Base-by-base conservation (phyloP, 2,329 filamentous ascomycete genomes). In the Epichloe amarillans region DNA sequence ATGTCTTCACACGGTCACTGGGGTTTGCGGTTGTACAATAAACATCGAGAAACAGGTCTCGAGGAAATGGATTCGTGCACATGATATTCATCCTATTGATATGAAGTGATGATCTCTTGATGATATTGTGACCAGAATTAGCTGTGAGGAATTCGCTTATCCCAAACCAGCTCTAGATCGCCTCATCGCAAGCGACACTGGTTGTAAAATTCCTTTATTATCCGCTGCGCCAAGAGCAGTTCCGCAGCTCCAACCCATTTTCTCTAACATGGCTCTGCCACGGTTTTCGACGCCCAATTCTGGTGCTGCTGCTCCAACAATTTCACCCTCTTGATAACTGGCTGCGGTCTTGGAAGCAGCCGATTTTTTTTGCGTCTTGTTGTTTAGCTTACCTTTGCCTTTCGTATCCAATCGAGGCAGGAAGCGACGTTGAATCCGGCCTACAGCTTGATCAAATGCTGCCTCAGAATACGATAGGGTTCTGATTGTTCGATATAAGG, bases 221-320 rank as follows among this genome's bases (percentile, higher is more conserved):
- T 94, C 82, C 1, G 73, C 63, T 11, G 86, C 80, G 49, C 93
- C 93, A 1, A 98, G 75, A 1, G 86, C 86, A 62, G 84, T 95
- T 5, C 93, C 93, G 49, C 76, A 84, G 54, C 79, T 86, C 90
- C 93, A 98, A 3, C 93, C 93, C 93, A 97, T 97, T 69, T 93
- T 97, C 69, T 95, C 88, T 56, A 98, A 69, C 81, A 98, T 86
- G 3, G 82, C 80, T 47, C 88, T 79, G 11, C 93, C 93, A 57
- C 81, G 88, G 64, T 95, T 97, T 49, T 85, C 86, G 4, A 74
- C 72, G 1, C 87, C 86, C 35, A 98, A 75, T 64, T 95, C 90
- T 11, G 89, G 86, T 2, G 91, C 90, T 46, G 82, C 80, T 2
- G 79, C 88, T 46, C 91, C 93, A 2, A 97, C 89, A 30, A 95